Conservation (phyloP, 345 rosid genomes). For the Geranium rotundifolium region DNA sequence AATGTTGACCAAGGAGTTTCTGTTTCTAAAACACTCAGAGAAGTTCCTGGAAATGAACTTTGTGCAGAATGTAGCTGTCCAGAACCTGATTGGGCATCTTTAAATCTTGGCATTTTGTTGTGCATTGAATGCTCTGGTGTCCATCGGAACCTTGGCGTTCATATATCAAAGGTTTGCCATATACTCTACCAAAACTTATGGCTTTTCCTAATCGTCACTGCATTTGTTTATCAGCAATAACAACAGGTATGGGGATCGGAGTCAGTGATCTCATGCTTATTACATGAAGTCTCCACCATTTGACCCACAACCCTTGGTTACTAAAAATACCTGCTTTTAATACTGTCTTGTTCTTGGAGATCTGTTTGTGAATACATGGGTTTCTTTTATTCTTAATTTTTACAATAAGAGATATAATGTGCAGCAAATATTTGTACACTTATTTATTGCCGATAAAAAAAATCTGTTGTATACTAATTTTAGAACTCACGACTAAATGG, state of each 20-base stretch:
- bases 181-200: background rate
- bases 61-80: conserved; percentile 80
- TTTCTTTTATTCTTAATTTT: too few species aligned
- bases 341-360: too few species aligned
- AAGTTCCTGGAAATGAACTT: conserved; percentile 61
- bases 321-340: too few species aligned
- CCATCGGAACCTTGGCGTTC: conserved; percentile 90
- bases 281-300: too few species aligned
- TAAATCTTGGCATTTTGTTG: conserved; percentile 75
- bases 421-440: background rate
- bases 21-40: conserved; percentile 38
- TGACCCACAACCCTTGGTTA: too few species aligned
- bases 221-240: too few species aligned
- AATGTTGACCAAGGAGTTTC: conserved; percentile 24
- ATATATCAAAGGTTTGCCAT: conserved; percentile 60
- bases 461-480: background rate
- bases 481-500: background rate
- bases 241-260: too few species aligned
- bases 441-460: too few species aligned
- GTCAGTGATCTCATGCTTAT: too few species aligned
- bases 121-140: conserved; percentile 89
- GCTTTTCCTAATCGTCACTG: background rate
- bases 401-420: too few species aligned
- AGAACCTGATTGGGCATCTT: conserved; percentile 88
- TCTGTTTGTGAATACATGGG: too few species aligned